A percentile compares a stretch with the other conserved stretches of the same genome.
phyloP scores from a whole-genome alignment of 768 basidiomycete genomes.

The Neoboletus brunneissimus region DNA sequence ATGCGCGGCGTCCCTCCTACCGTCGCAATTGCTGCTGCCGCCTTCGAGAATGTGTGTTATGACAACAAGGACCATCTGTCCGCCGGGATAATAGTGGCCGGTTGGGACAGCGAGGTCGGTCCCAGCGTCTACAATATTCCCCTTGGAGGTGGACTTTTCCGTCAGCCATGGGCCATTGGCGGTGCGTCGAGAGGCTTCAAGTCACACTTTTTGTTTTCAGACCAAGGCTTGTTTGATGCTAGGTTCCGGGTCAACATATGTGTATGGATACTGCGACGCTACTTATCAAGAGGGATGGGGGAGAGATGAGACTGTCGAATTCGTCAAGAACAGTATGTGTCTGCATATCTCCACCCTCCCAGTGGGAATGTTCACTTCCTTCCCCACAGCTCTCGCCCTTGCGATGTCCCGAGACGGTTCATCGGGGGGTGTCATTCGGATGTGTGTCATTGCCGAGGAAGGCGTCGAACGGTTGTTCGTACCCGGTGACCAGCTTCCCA shows the following conservation, averaged over 20 bases:
- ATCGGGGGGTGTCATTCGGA: slow-evolving; percentile 94
- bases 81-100: slow-evolving; percentile 97
- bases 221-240: background rate
- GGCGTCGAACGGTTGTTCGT: slow-evolving; percentile 91
- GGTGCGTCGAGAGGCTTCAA: slow-evolving; percentile 45
- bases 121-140: slow-evolving; percentile 97
- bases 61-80: slow-evolving; percentile 85
- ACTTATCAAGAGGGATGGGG: slow-evolving; percentile 93
- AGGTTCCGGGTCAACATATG: slow-evolving; percentile 97
- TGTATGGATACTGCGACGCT: slow-evolving; percentile 99
- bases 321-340: slow-evolving; percentile 95
- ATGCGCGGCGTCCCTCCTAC: slow-evolving; percentile 62
- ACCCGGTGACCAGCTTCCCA: slow-evolving; percentile 85
- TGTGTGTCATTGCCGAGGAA: slow-evolving; percentile 94
- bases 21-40: slow-evolving; percentile 75
- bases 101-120: slow-evolving; percentile 91
- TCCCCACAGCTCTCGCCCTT: slow-evolving; percentile 71
- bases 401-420: slow-evolving; percentile 99
- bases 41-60: slow-evolving; percentile 89
- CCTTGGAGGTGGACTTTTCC: slow-evolving; percentile 93
- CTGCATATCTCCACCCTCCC: background rate
- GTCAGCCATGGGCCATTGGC: slow-evolving; percentile 98
- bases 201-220: background rate
- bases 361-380: slow-evolving; percentile 2
- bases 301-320: slow-evolving; percentile 84